Percentiles rank a stretch among this genome's conserved stretches.
Evolutionary conservation across 805 yeast genomes (phyloP).

Genomic region (Kuraishia ogatae): DNA sequence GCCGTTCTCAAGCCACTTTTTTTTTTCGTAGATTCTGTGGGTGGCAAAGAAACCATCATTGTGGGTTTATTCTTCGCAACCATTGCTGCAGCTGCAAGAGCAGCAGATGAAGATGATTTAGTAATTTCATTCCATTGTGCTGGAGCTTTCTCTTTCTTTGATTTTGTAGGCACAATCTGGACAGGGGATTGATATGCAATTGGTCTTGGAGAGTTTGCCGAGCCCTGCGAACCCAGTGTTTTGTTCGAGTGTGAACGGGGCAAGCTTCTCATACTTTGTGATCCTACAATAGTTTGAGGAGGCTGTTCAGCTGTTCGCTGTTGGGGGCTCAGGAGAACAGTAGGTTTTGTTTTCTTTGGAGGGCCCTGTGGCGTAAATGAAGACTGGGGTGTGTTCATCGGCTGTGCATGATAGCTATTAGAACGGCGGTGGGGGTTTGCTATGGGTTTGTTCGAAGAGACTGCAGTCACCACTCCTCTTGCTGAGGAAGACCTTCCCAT

Average conservation of each 20-base stretch:
- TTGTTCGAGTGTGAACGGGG: conserved; percentile 1
- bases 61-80: conserved; percentile 23
- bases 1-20: background rate
- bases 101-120: conserved; percentile 19
- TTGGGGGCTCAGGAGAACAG: background rate
- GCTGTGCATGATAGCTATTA: background rate
- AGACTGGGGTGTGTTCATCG: background rate
- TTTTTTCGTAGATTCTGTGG: background rate
- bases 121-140: conserved; percentile 19
- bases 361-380: background rate
- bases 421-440: background rate
- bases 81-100: conserved; percentile 26
- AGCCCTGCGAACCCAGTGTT: background rate
- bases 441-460: background rate
- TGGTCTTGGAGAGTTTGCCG: background rate
- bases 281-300: background rate
- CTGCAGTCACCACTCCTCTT: background rate
- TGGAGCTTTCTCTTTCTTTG: conserved; percentile 5
- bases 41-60: conserved; percentile 14
- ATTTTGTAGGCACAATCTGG: background rate
- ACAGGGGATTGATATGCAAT: background rate
- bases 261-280: background rate
- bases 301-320: background rate
- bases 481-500: background rate
- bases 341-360: background rate